Percentiles rank a stretch among this genome's conserved stretches.
Evolutionary conservation across 805 yeast species (phyloP).

Genomic region (Saccharomycopsis oosterbeekiorum): DNA sequence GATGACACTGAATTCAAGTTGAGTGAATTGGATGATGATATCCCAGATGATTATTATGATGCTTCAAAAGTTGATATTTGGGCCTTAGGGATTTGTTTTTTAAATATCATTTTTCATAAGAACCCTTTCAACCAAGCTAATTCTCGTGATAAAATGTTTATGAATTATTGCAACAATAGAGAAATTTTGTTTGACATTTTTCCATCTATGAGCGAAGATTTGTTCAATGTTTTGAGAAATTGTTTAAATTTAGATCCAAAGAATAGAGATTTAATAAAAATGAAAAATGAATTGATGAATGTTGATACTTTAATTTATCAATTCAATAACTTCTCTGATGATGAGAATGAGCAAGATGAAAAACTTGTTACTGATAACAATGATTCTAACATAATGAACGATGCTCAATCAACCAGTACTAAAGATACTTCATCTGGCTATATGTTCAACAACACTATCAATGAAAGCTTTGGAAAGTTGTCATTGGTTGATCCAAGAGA

Average conservation of each 20-base stretch:
- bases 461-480: background rate
- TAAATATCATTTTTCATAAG: constrained; percentile 80
- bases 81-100: constrained; percentile 74
- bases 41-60: constrained; percentile 39
- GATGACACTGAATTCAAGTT: constrained; percentile 17
- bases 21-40: constrained; percentile 20
- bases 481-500: constrained; percentile 4
- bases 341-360: constrained; percentile 49
- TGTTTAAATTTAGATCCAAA: constrained; percentile 78
- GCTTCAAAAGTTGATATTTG: constrained; percentile 78
- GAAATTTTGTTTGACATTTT: constrained; percentile 89
- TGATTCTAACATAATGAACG: constrained; percentile 21
- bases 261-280: constrained; percentile 57
- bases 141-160: constrained; percentile 35
- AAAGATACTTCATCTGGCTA: constrained; percentile 17
- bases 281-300: constrained; percentile 50
- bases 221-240: constrained; percentile 73
- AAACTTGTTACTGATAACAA: constrained; percentile 26
- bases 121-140: constrained; percentile 80
- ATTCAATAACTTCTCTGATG: constrained; percentile 51
- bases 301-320: constrained; percentile 73
- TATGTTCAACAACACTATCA: background rate
- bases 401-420: background rate
- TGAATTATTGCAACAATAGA: constrained; percentile 42
- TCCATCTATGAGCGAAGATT: constrained; percentile 77